Evolutionary conservation across 345 rosid genomes (phyloP), one percentile per base, ranked within the genome.

Genomic region (Lepidium didymum): DNA sequence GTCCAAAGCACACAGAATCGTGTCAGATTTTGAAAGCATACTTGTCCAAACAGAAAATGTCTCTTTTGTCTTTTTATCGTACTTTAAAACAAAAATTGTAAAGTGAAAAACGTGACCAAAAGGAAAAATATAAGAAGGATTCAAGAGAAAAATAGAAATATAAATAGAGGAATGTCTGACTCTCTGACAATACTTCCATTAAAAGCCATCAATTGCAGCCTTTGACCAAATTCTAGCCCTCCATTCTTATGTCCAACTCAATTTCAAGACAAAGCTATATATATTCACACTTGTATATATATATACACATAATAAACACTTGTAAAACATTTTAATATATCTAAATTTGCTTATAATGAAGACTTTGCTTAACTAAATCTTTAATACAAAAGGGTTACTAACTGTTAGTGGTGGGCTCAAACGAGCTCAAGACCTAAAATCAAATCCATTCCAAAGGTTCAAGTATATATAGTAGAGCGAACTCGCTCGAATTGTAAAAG

Each of bases 151-250:
- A 60, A 61, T 4, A 42, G 35, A 42, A 29, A 29, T 13, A 42
- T 40, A 51, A 46, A 45, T 69, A 23, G 67, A 66, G 35, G 77
- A 73, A 73, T 73, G 62, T 73, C 67, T 66, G 67, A 66, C 23
- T 41, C 15, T 34, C 42, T 66, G 72, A 58, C 61, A 51, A 21
- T 16, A 58, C 11, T 59, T 66, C 43, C 41, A 66, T 58, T 51
- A 44, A 59, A 51, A 54, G 55, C 35, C 23, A 50, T 43, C 42
- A 35, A 36, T 59, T 15, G 72, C 72, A 59, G 77, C 35, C 77
- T 73, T 73, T 73, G 77, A 67, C 77, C 72, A 59, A 50, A 73
- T 66, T 67, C 8, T 73, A 50, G 21, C 61, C 72, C 38, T 57
- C 51, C 62, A 54, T 64, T 36, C 18, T 45, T 29, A 56, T 47